Percentiles rank a stretch among this genome's conserved stretches.
These are phyloP conservation scores for Forsythia suspensa DNA, from an alignment of 257 asterid genomes.

Conservation along the genomic window DNA sequence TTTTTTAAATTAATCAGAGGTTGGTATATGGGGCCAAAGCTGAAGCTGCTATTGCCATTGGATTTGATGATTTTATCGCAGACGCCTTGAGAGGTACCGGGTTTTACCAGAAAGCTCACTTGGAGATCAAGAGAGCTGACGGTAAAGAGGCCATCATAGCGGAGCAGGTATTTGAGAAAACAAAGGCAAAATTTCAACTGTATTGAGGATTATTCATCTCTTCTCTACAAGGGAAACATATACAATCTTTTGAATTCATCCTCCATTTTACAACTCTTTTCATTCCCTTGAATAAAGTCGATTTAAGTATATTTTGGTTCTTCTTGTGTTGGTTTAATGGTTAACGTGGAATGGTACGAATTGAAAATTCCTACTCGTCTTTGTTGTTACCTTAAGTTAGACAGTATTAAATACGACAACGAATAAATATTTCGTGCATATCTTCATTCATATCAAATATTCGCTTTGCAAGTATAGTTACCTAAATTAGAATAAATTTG, in stretches of 20 bases:
- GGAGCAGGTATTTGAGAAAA: slow-evolving; percentile 94
- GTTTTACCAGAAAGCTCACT: slow-evolving; percentile 80
- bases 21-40: slow-evolving; percentile 97
- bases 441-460: no score
- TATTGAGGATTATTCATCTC: slow-evolving; percentile 39
- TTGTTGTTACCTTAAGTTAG: no score
- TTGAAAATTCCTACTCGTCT: neutral
- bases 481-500: no score
- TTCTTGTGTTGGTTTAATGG: neutral
- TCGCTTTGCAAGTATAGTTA: no score
- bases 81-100: slow-evolving; percentile 98
- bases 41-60: slow-evolving; percentile 95
- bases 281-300: no score
- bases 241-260: neutral
- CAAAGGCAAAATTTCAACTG: slow-evolving; percentile 65
- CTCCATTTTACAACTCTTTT: no score
- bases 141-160: slow-evolving; percentile 74
- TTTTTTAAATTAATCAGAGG: slow-evolving; percentile 44
- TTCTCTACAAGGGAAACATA: neutral
- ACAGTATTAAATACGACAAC: no score
- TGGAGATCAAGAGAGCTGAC: slow-evolving; percentile 86
- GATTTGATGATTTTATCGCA: slow-evolving; percentile 95
- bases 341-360: neutral
- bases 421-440: no score
- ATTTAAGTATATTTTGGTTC: no score